Percentiles rank a stretch among this genome's conserved stretches.
Conservation (phyloP, 192 early-diverging fungal genomes). For the Dispira parvispora region DNA sequence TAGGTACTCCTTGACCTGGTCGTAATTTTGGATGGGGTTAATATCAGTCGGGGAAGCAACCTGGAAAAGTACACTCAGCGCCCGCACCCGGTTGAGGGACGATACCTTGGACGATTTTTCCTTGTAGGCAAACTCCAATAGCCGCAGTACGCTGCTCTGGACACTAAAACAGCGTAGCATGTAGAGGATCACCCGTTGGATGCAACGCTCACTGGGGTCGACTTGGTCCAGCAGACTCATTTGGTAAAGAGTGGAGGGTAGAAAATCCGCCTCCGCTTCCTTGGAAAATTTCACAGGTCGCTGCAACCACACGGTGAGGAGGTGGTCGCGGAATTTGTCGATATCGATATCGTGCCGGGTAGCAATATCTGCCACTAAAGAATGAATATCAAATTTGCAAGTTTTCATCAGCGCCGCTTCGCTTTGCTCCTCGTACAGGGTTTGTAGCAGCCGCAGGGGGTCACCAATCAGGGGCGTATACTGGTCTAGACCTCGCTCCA, state of each 20-base stretch:
- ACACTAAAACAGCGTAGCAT: constrained; percentile 25
- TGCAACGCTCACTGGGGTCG: constrained; percentile 19
- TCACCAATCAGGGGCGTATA: constrained; percentile 13
- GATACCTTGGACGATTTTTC: constrained; percentile 19
- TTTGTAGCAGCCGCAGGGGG: constrained; percentile 21
- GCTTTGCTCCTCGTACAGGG: constrained; percentile 19
- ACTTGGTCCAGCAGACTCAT: constrained; percentile 4
- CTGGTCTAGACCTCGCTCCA: constrained; percentile 14
- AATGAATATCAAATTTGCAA: constrained; percentile 11
- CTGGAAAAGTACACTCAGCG: constrained; percentile 37
- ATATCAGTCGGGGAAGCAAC: constrained; percentile 30
- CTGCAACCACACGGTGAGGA: not conserved
- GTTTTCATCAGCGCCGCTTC: not conserved
- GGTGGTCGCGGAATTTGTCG: constrained; percentile 14
- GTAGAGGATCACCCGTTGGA: constrained; percentile 33
- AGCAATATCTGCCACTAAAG: constrained; percentile 20
- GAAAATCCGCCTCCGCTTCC: not conserved
- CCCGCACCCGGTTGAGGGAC: constrained; percentile 37
- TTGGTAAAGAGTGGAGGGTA: constrained; percentile 17
- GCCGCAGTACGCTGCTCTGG: constrained; percentile 19
- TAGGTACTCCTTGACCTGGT: constrained; percentile 30
- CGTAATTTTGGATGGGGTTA: constrained; percentile 16
- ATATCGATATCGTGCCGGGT: constrained; percentile 22
- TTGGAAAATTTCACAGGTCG: not conserved
- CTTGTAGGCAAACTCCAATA: constrained; percentile 34